These are phyloP conservation scores for Penstemon newberryi DNA, from an alignment of 257 asterid genomes.

Conservation along the genomic window DNA sequence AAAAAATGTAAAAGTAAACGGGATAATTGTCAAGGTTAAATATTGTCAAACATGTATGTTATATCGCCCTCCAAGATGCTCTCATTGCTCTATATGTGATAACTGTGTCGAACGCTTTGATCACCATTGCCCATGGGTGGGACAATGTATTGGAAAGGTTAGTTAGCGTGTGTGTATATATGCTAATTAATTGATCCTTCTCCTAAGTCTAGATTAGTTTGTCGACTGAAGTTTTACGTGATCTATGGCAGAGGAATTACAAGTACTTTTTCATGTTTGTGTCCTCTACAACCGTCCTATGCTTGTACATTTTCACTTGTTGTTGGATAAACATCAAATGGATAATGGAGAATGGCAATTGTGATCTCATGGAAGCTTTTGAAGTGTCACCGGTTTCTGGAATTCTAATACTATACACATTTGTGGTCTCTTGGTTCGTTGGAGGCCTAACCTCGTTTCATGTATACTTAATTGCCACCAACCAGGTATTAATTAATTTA, in stretches of 20 bases:
- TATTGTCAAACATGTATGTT: slow-evolving; percentile 79
- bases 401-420: slow-evolving; percentile 55
- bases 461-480: slow-evolving; percentile 58
- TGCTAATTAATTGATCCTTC: not conserved
- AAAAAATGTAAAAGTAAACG: slow-evolving; percentile 60
- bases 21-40: slow-evolving; percentile 60
- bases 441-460: slow-evolving; percentile 88
- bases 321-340: slow-evolving; percentile 47
- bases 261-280: slow-evolving; percentile 68
- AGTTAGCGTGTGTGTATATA: not conserved
- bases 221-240: not conserved
- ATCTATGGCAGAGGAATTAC: slow-evolving; percentile 61
- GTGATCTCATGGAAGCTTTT: slow-evolving; percentile 49
- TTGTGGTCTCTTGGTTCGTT: slow-evolving; percentile 70
- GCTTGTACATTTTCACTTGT: slow-evolving; percentile 54
- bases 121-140: slow-evolving; percentile 93
- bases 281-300: slow-evolving; percentile 59
- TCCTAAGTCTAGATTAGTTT: not conserved
- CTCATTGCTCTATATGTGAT: slow-evolving; percentile 80
- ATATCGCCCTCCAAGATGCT: slow-evolving; percentile 82
- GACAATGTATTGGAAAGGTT: slow-evolving; percentile 86
- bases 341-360: slow-evolving; percentile 39
- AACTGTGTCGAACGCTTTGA: slow-evolving; percentile 84
- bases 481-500: slow-evolving; percentile 47
- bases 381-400: slow-evolving; percentile 57